These are phyloP conservation scores for Vitis amurensis DNA, from an alignment of 164 flowering plant species.

Conservation along the genomic window DNA sequence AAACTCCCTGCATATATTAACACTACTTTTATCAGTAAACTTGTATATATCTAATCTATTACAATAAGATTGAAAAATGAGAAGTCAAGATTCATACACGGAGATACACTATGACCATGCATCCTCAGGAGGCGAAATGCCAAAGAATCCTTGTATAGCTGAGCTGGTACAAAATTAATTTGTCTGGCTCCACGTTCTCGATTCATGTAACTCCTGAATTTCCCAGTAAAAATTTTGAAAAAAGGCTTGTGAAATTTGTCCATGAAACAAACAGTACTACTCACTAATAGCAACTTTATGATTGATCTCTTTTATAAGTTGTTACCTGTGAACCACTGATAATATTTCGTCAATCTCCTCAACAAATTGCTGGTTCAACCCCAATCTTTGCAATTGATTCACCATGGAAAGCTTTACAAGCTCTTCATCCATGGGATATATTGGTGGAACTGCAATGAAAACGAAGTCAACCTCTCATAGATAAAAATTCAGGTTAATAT, in stretches of 20 bases:
- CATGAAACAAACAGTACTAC: too few relatives aligned
- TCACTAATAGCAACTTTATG: background rate
- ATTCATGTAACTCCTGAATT: constrained; percentile 23
- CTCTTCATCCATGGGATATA: constrained; percentile 22
- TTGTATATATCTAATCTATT: background rate
- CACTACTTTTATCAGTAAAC: background rate
- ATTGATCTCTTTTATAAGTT: background rate
- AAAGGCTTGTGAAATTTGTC: background rate
- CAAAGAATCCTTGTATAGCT: constrained; percentile 39
- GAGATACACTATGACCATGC: constrained; percentile 36
- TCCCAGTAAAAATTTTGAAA: background rate
- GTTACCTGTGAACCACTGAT: constrained; percentile 27
- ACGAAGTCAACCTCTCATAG: background rate
- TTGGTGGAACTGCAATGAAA: constrained; percentile 25
- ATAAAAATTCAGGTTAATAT: too few relatives aligned
- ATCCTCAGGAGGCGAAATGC: constrained; percentile 41
- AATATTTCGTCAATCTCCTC: constrained; percentile 22
- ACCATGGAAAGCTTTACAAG: constrained; percentile 28
- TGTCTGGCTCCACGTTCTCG: background rate
- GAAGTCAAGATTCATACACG: constrained; percentile 22
- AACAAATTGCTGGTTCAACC: constrained; percentile 16
- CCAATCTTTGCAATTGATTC: constrained; percentile 26
- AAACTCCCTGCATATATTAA: constrained; percentile 14
- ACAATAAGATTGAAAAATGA: background rate
- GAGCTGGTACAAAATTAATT: constrained; percentile 3